Evolutionary conservation across 225 moss, liverwort and hornwort species (phyloP), one percentile per base, ranked within the genome.

Genomic region (Straminergon stramineum): DNA sequence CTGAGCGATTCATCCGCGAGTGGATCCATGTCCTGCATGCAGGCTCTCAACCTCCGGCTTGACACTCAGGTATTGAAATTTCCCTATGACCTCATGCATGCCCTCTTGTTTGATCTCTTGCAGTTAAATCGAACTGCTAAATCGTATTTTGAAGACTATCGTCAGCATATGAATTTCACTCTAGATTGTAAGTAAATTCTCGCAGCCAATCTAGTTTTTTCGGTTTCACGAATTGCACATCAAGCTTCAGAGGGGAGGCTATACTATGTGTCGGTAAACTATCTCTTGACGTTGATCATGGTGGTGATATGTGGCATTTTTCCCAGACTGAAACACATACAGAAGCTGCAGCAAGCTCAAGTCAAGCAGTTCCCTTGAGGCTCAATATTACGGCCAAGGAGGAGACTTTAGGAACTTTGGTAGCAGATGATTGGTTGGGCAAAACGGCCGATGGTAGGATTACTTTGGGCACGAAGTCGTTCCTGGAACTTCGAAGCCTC

Each of bases 401-500:
- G 85, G 96, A 97, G 69, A 93, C 99, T 5, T 69, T 97, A 57
- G 73, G 82, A 60, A 75, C 89, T 86, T 84, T 99, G 82, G 92
- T 91, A 63, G 83, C 90, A 86, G 96, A 97, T 62, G 94, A 93
- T 58, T 95, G 96, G 91, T 93, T 99, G 82, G 93, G 89, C 83
- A 90, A 90, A 75, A 94, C 91, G 73, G 91, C 89, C 34, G 90
- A 92, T 5, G 97, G 99, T 56, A 89, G 78, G 84, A 87, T 97
- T 87, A 89, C 92, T 37, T 94, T 99, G 74, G 99, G 99, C 89
- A 92, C 92, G 48, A 97, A 91, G 91, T 92, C 99, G 16, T 97
- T 96, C 66, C 84, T 99, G 85, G 99, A 99, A 94, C 96, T 99
- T 73, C 93, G 96, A 75, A 96, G 89, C 85, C 83, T 95, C 30